These are phyloP conservation scores for Colletotrichum nymphaeae DNA, from an alignment of 2,329 filamentous ascomycete species.

Conservation along the genomic window DNA sequence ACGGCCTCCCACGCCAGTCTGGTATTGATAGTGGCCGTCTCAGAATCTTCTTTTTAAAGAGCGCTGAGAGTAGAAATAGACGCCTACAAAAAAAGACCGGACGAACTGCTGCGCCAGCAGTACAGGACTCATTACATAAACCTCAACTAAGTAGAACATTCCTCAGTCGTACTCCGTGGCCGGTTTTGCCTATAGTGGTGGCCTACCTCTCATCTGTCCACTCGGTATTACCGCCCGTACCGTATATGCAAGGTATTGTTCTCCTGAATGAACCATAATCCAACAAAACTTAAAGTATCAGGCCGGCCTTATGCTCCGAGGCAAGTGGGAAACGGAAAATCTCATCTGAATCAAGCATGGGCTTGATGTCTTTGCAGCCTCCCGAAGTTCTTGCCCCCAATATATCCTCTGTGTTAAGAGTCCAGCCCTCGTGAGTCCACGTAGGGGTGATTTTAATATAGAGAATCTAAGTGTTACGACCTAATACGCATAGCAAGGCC, in stretches of 20 bases:
- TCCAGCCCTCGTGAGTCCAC: too few species aligned
- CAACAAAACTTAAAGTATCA: not conserved
- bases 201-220: not conserved
- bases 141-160: too few species aligned
- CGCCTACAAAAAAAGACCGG: not conserved
- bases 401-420: too few species aligned
- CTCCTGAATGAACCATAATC: not conserved
- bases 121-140: too few species aligned
- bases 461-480: too few species aligned
- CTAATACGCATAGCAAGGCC: too few species aligned
- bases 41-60: not conserved
- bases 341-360: slow-evolving; percentile 48
- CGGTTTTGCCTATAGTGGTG: not conserved
- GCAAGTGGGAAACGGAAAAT: slow-evolving; percentile 55
- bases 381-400: slow-evolving; percentile 48
- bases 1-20: not conserved
- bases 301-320: slow-evolving; percentile 45
- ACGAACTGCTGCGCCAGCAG: not conserved
- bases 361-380: slow-evolving; percentile 49
- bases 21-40: not conserved
- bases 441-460: too few species aligned
- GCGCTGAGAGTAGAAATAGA: not conserved
- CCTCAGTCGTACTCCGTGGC: not conserved
- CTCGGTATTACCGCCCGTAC: not conserved
- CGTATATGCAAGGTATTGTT: not conserved